Evolutionary conservation across 1,284 basidiomycete genomes (phyloP).

Genomic region (Microbotryum saponariae): DNA sequence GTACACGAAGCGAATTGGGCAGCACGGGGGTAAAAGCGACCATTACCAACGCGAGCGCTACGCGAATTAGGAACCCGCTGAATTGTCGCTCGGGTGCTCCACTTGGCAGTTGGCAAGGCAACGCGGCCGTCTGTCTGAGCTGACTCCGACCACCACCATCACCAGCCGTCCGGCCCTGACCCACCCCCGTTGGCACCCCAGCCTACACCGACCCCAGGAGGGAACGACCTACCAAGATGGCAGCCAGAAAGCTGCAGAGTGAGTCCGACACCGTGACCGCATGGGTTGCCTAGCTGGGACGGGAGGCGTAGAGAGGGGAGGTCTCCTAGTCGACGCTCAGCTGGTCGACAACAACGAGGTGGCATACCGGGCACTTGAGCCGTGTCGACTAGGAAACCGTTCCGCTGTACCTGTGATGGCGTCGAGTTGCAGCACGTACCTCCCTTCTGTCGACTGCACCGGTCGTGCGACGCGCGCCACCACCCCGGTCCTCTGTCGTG

Average conservation of each 20-base stretch:
- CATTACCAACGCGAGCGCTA: neutral
- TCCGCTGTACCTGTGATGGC: neutral
- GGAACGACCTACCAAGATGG: constrained; percentile 25
- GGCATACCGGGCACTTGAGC: no score
- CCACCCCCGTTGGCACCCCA: neutral
- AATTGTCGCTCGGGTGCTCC: neutral
- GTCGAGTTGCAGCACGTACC: neutral
- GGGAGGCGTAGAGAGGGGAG: neutral
- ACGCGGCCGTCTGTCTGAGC: neutral
- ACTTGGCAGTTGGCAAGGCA: neutral
- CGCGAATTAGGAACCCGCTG: neutral
- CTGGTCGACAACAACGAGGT: no score
- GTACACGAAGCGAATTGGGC: neutral
- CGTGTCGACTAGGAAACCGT: neutral
- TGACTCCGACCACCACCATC: neutral
- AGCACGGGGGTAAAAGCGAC: neutral
- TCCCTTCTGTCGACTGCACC: no score
- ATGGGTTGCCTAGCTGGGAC: neutral
- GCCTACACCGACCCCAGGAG: neutral
- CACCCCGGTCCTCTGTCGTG: neutral
- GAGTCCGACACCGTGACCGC: constrained; percentile 1
- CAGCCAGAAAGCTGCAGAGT: constrained; percentile 37
- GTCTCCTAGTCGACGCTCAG: neutral
- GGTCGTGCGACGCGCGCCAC: neutral
- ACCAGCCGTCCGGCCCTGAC: neutral